These are phyloP conservation scores for Termitomyces sp. DNA, from an alignment of 768 basidiomycete genomes.

Conservation along the genomic window DNA sequence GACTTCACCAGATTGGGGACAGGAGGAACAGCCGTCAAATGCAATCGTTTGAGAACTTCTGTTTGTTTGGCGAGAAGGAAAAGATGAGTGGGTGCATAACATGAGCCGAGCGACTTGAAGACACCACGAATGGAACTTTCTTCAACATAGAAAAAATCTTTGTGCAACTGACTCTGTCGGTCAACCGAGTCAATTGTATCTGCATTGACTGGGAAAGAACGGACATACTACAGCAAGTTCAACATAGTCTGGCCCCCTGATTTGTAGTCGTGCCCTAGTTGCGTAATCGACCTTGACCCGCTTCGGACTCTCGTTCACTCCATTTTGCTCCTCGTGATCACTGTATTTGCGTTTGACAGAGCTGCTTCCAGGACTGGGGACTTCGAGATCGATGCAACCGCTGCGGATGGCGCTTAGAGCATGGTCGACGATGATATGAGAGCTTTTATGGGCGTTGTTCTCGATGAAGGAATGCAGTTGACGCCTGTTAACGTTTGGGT, in stretches of 20 bases:
- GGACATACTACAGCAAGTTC: constrained; percentile 8
- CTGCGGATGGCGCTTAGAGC: neutral
- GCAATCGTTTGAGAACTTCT: constrained; percentile 19
- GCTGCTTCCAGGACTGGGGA: neutral
- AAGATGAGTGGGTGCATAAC: constrained; percentile 56
- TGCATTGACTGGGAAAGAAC: no score
- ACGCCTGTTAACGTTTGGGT: neutral
- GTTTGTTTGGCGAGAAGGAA: constrained; percentile 28
- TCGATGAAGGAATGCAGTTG: neutral
- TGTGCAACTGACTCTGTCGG: constrained; percentile 39
- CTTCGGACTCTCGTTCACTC: neutral
- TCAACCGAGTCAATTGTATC: neutral
- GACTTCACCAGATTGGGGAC: constrained; percentile 12
- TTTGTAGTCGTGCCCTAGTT: neutral
- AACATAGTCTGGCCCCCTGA: constrained; percentile 2
- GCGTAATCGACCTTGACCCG: constrained; percentile 5
- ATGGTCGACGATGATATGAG: neutral
- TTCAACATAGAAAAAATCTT: constrained; percentile 47
- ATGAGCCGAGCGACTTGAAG: constrained; percentile 24
- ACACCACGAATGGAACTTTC: constrained; percentile 39
- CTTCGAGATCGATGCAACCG: neutral
- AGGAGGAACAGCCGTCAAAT: constrained; percentile 25
- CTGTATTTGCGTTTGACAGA: constrained; percentile 3
- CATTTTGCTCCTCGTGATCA: neutral
- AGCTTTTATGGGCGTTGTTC: neutral